These are phyloP conservation scores for Colletotrichum echinochloae DNA, from an alignment of 2,329 filamentous ascomycete species.

Conservation along the genomic window DNA sequence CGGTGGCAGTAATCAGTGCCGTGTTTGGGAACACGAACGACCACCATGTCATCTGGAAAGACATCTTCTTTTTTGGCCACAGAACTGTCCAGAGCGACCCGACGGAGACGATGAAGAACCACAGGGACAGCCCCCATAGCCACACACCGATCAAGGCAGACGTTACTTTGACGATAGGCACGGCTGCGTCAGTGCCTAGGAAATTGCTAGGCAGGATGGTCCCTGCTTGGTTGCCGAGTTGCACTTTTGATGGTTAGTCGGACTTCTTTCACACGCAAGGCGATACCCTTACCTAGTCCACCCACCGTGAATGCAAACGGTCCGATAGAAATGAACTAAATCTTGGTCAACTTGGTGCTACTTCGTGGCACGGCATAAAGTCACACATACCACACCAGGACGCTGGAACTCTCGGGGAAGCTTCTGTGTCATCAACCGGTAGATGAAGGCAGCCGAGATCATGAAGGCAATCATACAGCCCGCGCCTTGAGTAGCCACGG, in stretches of 20 bases:
- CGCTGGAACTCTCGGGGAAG: slow-evolving; percentile 80
- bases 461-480: slow-evolving; percentile 74
- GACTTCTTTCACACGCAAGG: not conserved
- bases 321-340: slow-evolving; percentile 81
- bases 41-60: slow-evolving; percentile 89
- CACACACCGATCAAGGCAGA: slow-evolving; percentile 76
- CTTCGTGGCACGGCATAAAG: slow-evolving; percentile 9
- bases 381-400: slow-evolving; percentile 73
- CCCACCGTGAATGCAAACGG: slow-evolving; percentile 72
- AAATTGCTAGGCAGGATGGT: slow-evolving; percentile 58
- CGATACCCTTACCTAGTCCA: slow-evolving; percentile 53
- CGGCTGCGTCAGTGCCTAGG: slow-evolving; percentile 55
- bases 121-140: slow-evolving; percentile 85
- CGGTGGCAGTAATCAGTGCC: slow-evolving; percentile 79
- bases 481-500: slow-evolving; percentile 64
- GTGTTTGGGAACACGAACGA: slow-evolving; percentile 87
- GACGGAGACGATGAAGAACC: slow-evolving; percentile 87
- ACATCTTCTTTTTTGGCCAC: slow-evolving; percentile 67
- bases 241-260: slow-evolving; percentile 47
- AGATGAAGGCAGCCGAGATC: slow-evolving; percentile 87
- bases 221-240: slow-evolving; percentile 58
- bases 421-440: slow-evolving; percentile 89
- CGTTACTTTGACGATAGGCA: slow-evolving; percentile 60
- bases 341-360: not conserved
- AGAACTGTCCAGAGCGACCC: slow-evolving; percentile 79